Percentiles rank a stretch among this genome's conserved stretches.
Conservation (phyloP, 257 asterid genomes). For the Solanum habrochaites region DNA sequence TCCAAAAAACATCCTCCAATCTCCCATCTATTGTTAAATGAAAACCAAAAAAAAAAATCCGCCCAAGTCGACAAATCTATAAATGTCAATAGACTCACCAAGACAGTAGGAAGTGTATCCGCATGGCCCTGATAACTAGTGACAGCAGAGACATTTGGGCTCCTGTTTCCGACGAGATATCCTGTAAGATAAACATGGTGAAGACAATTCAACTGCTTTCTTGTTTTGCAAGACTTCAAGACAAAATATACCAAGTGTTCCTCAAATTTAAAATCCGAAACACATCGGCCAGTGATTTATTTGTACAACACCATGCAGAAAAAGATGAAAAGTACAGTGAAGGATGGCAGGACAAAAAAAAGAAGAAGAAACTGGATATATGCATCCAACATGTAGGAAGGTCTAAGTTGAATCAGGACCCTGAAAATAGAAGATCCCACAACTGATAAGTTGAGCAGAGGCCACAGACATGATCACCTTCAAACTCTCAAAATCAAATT, state of each 20-base stretch:
- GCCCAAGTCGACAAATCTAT: not conserved
- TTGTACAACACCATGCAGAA: not conserved
- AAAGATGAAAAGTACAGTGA: not conserved
- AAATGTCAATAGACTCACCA: slow-evolving; percentile 3
- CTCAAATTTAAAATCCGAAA: not conserved
- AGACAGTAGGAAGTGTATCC: slow-evolving; percentile 4
- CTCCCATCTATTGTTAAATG: not conserved
- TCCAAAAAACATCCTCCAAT: not conserved
- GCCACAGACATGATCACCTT: not conserved
- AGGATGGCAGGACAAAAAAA: not conserved
- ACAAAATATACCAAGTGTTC: not conserved
- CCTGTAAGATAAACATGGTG: slow-evolving; percentile 25
- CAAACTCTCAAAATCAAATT: not conserved
- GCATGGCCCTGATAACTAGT: slow-evolving; percentile 19
- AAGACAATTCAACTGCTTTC: not conserved
- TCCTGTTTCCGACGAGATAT: slow-evolving; percentile 16
- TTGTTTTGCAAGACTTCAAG: not conserved
- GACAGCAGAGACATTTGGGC: slow-evolving; percentile 23
- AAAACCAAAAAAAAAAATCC: not conserved
- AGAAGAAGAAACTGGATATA: not conserved
- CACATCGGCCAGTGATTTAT: not conserved
- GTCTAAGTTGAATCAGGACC: not conserved
- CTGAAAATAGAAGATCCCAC: not conserved
- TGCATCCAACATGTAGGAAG: not conserved
- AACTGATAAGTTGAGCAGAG: not conserved